Evolutionary conservation across 2,329 filamentous ascomycete genomes (phyloP).

Genomic region (Helminthosporium solani): DNA sequence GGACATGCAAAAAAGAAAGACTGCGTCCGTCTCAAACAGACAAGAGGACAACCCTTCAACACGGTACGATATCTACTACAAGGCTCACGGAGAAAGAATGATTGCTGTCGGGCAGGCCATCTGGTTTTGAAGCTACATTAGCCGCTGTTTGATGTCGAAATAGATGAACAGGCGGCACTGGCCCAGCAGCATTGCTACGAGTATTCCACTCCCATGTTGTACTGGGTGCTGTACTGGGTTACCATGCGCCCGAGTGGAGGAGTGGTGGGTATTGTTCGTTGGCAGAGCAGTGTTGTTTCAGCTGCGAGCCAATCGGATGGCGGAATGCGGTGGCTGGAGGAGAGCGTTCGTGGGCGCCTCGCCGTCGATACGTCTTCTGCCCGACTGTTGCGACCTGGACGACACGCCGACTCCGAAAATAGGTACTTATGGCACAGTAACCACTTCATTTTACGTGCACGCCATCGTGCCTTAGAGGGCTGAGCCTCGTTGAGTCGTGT

Average conservation of each 20-base stretch:
- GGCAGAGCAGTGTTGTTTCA: constrained; percentile 27
- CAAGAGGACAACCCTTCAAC: constrained; percentile 22
- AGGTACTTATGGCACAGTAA: background rate
- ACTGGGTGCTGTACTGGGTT: constrained; percentile 20
- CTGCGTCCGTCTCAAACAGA: constrained; percentile 27
- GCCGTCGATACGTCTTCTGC: constrained; percentile 8
- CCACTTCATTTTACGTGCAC: constrained; percentile 5
- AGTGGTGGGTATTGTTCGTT: constrained; percentile 32
- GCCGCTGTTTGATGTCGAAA: constrained; percentile 42
- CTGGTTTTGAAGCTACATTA: constrained; percentile 43
- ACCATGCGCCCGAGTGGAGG: constrained; percentile 19
- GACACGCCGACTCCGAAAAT: constrained; percentile 5
- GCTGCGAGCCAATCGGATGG: constrained; percentile 23
- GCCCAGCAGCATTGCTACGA: constrained; percentile 27
- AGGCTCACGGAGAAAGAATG: constrained; percentile 21
- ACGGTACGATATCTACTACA: constrained; percentile 23
- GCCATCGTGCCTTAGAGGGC: background rate
- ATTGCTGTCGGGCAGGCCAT: constrained; percentile 25
- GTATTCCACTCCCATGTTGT: constrained; percentile 16
- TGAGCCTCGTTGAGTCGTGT: too few species aligned
- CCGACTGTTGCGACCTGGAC: background rate
- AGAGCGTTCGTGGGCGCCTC: constrained; percentile 19
- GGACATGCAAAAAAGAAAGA: constrained; percentile 10
- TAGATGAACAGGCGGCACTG: constrained; percentile 31
- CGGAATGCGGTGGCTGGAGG: constrained; percentile 2